Evolutionary conservation across 2,329 filamentous ascomycete genomes (phyloP).

Genomic region (Sarocladiaceae sp.): DNA sequence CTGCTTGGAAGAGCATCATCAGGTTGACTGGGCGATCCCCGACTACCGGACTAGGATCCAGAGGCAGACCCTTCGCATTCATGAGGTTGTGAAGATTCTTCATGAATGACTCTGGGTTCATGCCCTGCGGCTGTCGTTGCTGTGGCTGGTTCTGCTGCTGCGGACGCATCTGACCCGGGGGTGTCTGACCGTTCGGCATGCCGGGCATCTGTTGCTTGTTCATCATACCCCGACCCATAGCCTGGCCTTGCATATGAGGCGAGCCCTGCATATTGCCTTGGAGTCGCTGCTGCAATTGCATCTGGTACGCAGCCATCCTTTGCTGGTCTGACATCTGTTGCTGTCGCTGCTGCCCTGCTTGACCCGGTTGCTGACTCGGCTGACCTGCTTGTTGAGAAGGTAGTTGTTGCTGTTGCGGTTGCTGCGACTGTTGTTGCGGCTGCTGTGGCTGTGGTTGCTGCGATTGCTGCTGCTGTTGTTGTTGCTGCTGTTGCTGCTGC

Average conservation of each 20-base stretch:
- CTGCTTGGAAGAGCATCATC: conserved; percentile 71
- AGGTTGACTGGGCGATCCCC: conserved; percentile 71
- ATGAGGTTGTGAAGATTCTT: conserved; percentile 76
- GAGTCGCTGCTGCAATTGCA: conserved; percentile 76
- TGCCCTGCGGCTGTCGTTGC: conserved; percentile 31
- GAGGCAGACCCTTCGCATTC: conserved; percentile 64
- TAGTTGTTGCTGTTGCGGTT: conserved; percentile 40
- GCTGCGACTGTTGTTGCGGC: conserved; percentile 63
- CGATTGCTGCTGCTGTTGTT: conserved; percentile 50
- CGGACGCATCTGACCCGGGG: conserved; percentile 39
- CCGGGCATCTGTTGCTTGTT: conserved; percentile 44
- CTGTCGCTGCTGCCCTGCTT: conserved; percentile 39
- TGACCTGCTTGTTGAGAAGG: conserved; percentile 64
- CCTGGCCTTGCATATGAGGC: conserved; percentile 46
- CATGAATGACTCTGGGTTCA: conserved; percentile 65
- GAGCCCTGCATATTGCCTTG: conserved; percentile 50
- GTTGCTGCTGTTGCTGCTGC: conserved; percentile 57
- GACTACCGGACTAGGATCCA: conserved; percentile 72
- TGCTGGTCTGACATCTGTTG: conserved; percentile 57
- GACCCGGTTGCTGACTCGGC: conserved; percentile 13
- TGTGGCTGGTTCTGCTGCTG: conserved; percentile 38
- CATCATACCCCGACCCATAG: conserved; percentile 47
- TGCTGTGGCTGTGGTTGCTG: conserved; percentile 41
- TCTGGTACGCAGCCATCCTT: conserved; percentile 73
- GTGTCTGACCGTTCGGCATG: conserved; percentile 54